Percentiles rank a stretch among this genome's conserved stretches.
phyloP scores from a whole-genome alignment of 345 rosid genomes.

The Capsella bursapastoris region DNA sequence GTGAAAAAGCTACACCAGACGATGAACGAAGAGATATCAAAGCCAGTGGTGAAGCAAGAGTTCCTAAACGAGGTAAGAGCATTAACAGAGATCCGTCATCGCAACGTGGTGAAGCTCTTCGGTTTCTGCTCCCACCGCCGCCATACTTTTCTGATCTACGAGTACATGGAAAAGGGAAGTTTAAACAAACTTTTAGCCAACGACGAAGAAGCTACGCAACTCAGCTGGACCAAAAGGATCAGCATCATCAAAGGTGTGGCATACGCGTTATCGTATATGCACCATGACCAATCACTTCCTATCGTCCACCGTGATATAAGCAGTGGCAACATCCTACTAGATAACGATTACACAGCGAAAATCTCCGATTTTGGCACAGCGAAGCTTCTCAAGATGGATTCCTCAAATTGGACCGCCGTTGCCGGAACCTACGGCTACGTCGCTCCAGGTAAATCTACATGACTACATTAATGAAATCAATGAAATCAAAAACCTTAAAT shows the following conservation, averaged over 20 bases:
- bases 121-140: constrained; percentile 43
- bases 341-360: constrained; percentile 43
- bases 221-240: constrained; percentile 43
- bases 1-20: constrained; percentile 44
- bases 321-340: constrained; percentile 44
- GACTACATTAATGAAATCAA: background rate
- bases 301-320: constrained; percentile 50
- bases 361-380: constrained; percentile 49
- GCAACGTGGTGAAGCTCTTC: constrained; percentile 49
- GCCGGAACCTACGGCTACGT: constrained; percentile 50
- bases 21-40: constrained; percentile 16
- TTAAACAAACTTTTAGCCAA: constrained; percentile 27
- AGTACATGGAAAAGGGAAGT: constrained; percentile 46
- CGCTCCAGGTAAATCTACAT: no score
- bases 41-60: constrained; percentile 26
- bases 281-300: constrained; percentile 43
- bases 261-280: constrained; percentile 49
- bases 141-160: constrained; percentile 38
- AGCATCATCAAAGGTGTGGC: constrained; percentile 46
- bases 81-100: constrained; percentile 40
- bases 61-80: constrained; percentile 45
- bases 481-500: background rate
- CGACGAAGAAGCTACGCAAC: constrained; percentile 30
- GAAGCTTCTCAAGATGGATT: constrained; percentile 41
- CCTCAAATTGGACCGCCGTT: constrained; percentile 39